These are phyloP conservation scores for Liriodendron chinense DNA, from an alignment of 164 flowering plant genomes.

Conservation along the genomic window DNA sequence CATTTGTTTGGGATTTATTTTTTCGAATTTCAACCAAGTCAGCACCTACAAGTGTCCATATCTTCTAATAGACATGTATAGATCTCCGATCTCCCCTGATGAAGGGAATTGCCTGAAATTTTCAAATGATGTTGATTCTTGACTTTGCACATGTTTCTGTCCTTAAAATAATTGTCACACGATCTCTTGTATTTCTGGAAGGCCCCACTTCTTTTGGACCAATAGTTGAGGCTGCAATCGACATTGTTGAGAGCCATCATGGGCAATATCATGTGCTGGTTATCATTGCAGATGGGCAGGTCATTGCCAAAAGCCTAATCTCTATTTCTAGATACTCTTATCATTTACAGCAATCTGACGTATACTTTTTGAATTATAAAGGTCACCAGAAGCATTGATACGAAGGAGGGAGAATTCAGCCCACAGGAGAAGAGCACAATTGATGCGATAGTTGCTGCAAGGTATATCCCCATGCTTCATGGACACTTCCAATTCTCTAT, in stretches of 20 bases:
- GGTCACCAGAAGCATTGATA: slow-evolving; percentile 13
- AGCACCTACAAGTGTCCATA: too few species aligned
- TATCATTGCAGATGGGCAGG: slow-evolving; percentile 44
- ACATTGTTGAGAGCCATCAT: slow-evolving; percentile 60
- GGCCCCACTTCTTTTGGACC: slow-evolving; percentile 83
- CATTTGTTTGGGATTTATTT: too few species aligned
- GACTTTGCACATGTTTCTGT: background rate
- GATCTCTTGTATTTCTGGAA: slow-evolving; percentile 10
- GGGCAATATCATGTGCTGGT: slow-evolving; percentile 77
- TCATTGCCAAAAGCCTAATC: slow-evolving; percentile 5
- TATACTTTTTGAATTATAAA: background rate
- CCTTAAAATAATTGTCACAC: too few species aligned
- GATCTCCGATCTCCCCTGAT: background rate
- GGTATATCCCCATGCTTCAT: background rate
- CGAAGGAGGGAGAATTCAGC: slow-evolving; percentile 1
- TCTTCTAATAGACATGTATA: too few species aligned
- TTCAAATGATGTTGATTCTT: background rate
- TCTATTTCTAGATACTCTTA: background rate
- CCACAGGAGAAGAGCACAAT: slow-evolving; percentile 6
- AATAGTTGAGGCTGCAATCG: slow-evolving; percentile 63
- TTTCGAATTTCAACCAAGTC: too few species aligned
- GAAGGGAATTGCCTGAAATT: background rate
- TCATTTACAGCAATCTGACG: background rate
- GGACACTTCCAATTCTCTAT: too few species aligned
- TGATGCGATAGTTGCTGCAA: slow-evolving; percentile 5